Percentiles rank a stretch among this genome's conserved stretches.
Evolutionary conservation across 495 filamentous ascomycete species (phyloP).

Genomic region (Chaetomidium leptoderma): DNA sequence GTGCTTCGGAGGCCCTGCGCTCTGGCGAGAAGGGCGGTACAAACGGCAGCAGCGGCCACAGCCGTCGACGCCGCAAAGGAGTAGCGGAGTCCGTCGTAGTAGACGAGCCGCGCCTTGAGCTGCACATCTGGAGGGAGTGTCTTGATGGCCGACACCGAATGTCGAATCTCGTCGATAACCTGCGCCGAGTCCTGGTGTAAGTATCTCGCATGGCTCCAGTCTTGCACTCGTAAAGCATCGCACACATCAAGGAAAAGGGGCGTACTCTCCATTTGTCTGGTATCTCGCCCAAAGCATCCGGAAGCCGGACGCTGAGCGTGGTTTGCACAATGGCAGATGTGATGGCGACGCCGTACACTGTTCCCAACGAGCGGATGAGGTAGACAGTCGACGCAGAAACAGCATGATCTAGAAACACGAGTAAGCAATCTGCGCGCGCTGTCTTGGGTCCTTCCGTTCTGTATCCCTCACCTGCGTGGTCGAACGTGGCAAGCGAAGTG

Average conservation of each 20-base stretch:
- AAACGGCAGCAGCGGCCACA: conserved; percentile 48
- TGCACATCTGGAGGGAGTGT: conserved; percentile 56
- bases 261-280: conserved; percentile 65
- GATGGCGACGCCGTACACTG: conserved; percentile 60
- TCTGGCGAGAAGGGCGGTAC: conserved; percentile 49
- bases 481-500: conserved; percentile 59
- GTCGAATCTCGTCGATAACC: conserved; percentile 58
- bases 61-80: conserved; percentile 53
- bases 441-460: background rate
- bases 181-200: conserved; percentile 24
- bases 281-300: conserved; percentile 55
- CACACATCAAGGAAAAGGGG: conserved; percentile 28
- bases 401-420: conserved; percentile 52
- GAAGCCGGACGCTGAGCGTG: conserved; percentile 54
- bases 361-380: conserved; percentile 59
- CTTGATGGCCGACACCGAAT: conserved; percentile 54
- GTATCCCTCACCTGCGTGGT: conserved; percentile 50
- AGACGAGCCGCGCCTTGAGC: conserved; percentile 55
- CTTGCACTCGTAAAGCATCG: background rate
- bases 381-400: conserved; percentile 62
- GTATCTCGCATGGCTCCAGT: conserved; percentile 21
- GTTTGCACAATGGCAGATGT: conserved; percentile 62
- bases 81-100: conserved; percentile 53
- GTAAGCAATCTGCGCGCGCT: background rate
- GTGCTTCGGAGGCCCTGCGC: conserved; percentile 44